Conservation (phyloP, 129 eudicot species). For the Oenanthe sinensis region DNA sequence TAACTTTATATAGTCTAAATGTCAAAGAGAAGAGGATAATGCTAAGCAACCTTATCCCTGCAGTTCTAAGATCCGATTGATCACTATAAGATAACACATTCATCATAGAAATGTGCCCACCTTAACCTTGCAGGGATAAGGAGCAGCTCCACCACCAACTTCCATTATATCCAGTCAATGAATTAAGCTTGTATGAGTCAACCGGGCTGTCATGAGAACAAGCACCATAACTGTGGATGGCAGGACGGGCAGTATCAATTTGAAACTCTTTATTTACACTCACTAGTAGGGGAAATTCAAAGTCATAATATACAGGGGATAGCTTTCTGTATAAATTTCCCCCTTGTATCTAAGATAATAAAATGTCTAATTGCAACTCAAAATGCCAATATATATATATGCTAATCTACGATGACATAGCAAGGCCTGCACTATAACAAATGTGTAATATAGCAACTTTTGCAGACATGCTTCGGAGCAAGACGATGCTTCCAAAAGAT, state of each 20-base stretch:
- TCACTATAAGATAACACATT: constrained; percentile 56
- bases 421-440: too few species aligned
- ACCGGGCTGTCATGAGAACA: constrained; percentile 88
- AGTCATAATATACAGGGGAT: constrained; percentile 13
- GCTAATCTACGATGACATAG: background rate
- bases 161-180: constrained; percentile 41
- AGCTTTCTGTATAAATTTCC: constrained; percentile 1
- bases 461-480: background rate
- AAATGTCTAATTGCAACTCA: background rate
- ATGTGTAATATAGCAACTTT: too few species aligned
- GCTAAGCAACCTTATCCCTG: constrained; percentile 94
- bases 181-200: constrained; percentile 56
- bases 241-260: constrained; percentile 70
- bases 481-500: background rate
- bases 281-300: constrained; percentile 20
- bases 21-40: constrained; percentile 15
- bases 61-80: constrained; percentile 46
- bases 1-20: constrained; percentile 6
- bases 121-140: constrained; percentile 99
- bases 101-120: constrained; percentile 70
- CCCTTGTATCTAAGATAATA: background rate
- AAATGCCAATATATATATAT: background rate
- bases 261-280: constrained; percentile 35
- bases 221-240: constrained; percentile 92
- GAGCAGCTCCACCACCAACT: constrained; percentile 71